phyloP scores from a whole-genome alignment of 1,139 yeast species.

The Nakaseomyces sp. region DNA sequence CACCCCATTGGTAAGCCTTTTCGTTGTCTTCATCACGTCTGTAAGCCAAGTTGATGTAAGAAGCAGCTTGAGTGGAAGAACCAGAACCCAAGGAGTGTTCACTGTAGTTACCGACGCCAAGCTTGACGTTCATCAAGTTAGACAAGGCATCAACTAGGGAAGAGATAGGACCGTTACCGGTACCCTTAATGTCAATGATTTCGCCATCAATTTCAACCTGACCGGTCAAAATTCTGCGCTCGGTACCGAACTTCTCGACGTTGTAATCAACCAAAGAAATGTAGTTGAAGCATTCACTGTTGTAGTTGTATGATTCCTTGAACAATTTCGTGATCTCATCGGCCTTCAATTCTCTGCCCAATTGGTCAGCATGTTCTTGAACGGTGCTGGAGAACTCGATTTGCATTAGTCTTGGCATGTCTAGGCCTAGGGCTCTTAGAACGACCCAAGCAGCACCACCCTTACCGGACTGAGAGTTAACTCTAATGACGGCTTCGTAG shows the following conservation, averaged over 20 bases:
- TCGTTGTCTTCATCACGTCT: conserved; percentile 37
- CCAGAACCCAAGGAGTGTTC: conserved; percentile 92
- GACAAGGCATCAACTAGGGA: conserved; percentile 79
- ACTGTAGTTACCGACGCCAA: conserved; percentile 75
- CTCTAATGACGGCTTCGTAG: conserved; percentile 95
- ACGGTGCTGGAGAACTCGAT: conserved; percentile 81
- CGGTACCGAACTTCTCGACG: conserved; percentile 34
- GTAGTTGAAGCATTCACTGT: conserved; percentile 33
- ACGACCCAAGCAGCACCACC: conserved; percentile 99
- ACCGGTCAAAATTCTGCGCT: conserved; percentile 44
- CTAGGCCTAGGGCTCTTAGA: conserved; percentile 77
- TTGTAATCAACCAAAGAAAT: conserved; percentile 44
- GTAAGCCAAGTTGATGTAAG: conserved; percentile 64
- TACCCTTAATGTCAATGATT: conserved; percentile 46
- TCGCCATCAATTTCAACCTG: conserved; percentile 40
- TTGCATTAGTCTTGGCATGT: conserved; percentile 86
- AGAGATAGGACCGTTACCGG: conserved; percentile 94
- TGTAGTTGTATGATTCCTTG: conserved; percentile 60
- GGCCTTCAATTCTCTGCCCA: conserved; percentile 77
- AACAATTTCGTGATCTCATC: conserved; percentile 71
- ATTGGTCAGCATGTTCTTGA: conserved; percentile 68
- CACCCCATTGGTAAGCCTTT: conserved; percentile 70
- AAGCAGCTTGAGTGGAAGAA: conserved; percentile 79
- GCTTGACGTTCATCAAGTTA: conserved; percentile 43
- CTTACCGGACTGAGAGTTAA: conserved; percentile 97